A percentile compares a stretch with the other conserved stretches of the same genome.
phyloP scores from a whole-genome alignment of 2,329 filamentous ascomycete species.

The Ceratocystis cubensis region DNA sequence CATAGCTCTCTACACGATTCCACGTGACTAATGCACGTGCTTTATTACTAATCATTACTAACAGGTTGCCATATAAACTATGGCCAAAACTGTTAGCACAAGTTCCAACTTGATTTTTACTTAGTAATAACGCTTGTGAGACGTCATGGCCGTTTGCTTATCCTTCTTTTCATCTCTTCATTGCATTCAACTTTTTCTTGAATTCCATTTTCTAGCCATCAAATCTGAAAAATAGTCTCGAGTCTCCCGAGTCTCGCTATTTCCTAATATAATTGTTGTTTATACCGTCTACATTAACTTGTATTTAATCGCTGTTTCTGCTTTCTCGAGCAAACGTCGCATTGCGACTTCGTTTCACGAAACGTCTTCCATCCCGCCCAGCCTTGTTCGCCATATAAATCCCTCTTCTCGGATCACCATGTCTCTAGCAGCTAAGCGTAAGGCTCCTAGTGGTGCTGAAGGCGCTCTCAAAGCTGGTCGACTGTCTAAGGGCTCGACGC shows the following conservation, averaged over 20 bases:
- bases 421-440: slow-evolving; percentile 51
- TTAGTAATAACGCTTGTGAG: background rate
- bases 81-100: slow-evolving; percentile 1
- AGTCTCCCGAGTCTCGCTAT: background rate
- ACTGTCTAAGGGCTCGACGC: slow-evolving; percentile 46
- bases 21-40: background rate
- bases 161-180: background rate
- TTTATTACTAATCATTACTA: background rate
- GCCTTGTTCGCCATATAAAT: too few species aligned
- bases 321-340: background rate
- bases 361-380: background rate
- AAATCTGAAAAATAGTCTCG: background rate
- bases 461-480: slow-evolving; percentile 43
- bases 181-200: background rate
- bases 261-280: background rate
- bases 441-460: slow-evolving; percentile 41
- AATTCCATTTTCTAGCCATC: background rate
- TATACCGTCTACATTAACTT: background rate
- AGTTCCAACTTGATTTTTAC: background rate
- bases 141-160: background rate
- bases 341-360: slow-evolving; percentile 3
- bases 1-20: background rate
- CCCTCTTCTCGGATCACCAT: slow-evolving; percentile 32
- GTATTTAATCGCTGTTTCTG: background rate
- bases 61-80: background rate